These are phyloP conservation scores for Yamadazyma laniorum DNA, from an alignment of 805 yeast species.

Conservation along the genomic window DNA sequence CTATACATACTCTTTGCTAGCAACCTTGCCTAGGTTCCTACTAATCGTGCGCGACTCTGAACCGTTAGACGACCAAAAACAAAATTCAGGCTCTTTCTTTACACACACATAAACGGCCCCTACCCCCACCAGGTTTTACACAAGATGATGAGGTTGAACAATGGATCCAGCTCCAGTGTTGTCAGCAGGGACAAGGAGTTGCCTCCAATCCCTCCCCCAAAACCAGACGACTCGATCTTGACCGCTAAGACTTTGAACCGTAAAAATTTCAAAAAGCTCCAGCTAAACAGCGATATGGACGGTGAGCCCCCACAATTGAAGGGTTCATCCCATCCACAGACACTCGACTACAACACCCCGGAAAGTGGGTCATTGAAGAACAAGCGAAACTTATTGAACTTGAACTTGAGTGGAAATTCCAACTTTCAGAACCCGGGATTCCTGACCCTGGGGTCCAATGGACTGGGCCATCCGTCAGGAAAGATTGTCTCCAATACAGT, in stretches of 20 bases:
- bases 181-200: constrained; percentile 30
- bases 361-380: constrained; percentile 16
- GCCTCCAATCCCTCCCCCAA: constrained; percentile 37
- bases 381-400: constrained; percentile 20
- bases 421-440: neutral
- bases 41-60: constrained; percentile 2
- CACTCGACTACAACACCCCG: constrained; percentile 5
- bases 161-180: constrained; percentile 5
- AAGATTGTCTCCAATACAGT: constrained; percentile 8
- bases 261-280: constrained; percentile 36
- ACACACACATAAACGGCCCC: too few species aligned
- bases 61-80: constrained; percentile 9
- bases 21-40: too few species aligned
- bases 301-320: too few species aligned
- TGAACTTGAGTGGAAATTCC: constrained; percentile 14
- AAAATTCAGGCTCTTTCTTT: too few species aligned
- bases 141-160: constrained; percentile 10
- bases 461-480: too few species aligned
- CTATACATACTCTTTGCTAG: too few species aligned
- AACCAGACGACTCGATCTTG: constrained; percentile 17
- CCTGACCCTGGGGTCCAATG: neutral
- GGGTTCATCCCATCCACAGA: neutral
- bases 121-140: too few species aligned
- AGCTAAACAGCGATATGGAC: constrained; percentile 10
- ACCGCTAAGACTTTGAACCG: constrained; percentile 37